These are phyloP conservation scores for Fraxinus floribunda DNA, from an alignment of 305 asterid species.

Conservation along the genomic window DNA sequence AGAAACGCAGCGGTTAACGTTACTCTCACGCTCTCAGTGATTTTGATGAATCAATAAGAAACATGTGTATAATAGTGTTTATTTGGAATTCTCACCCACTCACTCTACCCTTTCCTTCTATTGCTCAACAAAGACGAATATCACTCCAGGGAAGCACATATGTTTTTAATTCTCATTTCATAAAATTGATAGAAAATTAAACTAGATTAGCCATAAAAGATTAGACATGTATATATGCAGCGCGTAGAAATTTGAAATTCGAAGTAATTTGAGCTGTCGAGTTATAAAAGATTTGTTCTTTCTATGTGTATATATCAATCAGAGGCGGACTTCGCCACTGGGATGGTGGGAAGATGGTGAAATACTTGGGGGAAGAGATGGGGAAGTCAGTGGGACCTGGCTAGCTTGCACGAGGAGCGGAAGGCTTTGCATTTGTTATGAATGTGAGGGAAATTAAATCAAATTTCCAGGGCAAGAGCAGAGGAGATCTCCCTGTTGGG, in stretches of 20 bases:
- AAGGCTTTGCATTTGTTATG: no score
- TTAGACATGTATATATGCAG: no score
- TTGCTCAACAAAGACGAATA: constrained; percentile 81
- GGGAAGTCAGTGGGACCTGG: no score
- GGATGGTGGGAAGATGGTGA: constrained; percentile 71
- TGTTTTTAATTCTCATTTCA: background rate
- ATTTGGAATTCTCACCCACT: constrained; percentile 60
- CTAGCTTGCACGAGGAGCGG: no score
- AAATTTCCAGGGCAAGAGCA: no score
- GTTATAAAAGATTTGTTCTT: background rate
- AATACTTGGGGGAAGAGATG: constrained; percentile 75
- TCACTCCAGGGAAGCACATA: constrained; percentile 46
- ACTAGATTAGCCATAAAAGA: no score
- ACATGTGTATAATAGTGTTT: constrained; percentile 65
- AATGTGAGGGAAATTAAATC: no score
- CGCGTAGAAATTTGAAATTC: background rate
- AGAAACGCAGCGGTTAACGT: background rate
- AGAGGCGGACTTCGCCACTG: constrained; percentile 58
- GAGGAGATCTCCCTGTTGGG: background rate
- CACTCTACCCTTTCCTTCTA: constrained; percentile 51
- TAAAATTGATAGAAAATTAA: background rate
- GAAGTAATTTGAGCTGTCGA: background rate
- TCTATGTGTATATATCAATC: background rate
- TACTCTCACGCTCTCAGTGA: background rate
- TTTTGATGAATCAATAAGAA: background rate